Evolutionary conservation across 768 basidiomycete species (phyloP), one percentile per base, ranked within the genome.

Genomic region (Trametes villosa): DNA sequence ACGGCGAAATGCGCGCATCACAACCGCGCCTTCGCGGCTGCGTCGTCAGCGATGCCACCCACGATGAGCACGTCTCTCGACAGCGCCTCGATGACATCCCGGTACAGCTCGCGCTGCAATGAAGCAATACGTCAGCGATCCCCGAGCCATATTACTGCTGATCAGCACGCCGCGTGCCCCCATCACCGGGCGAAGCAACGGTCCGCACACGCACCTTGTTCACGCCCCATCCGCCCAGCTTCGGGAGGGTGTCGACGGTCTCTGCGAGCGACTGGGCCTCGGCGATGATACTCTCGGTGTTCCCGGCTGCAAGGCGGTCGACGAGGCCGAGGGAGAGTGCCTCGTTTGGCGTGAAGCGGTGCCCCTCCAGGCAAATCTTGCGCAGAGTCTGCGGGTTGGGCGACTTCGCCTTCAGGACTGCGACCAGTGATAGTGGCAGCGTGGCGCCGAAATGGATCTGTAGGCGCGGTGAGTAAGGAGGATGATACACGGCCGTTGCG

Each of bases 361-460:
- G 82, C 0, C 91, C 94, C 66, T 93, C 91, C 2, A 96, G 77
- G 13, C 86, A 85, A 42, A 94, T 86, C 67, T 90, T 88, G 50
- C 92, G 86, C 9, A 85, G 80, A 12, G 86, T 66, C 26, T 74
- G 74, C 17, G 81, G 81, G 65, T 85, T 79, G 9, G 86, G 80
- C 7, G 92, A 75, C 66, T 93, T 94, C 26, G 83, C 82, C 9
- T 78, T 78, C 26, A 91, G 71, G 47, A 95, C 71, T 3, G 83
- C 80, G 0, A 84, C 77, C 66, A 96, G 86, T 0, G 88, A 88
- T 47, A 83, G 77, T 0, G 94, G 94, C 80, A 91, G 87, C 0
- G 85, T 78, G 9, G 93, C 92, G 51, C 92, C 92, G 67, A 96
- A 94, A 69, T 89, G 86, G 42, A 94, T 76, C 88, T 91, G 55